These are phyloP conservation scores for Stylosanthes scabra DNA, from an alignment of 331 rosid genomes.

Conservation along the genomic window DNA sequence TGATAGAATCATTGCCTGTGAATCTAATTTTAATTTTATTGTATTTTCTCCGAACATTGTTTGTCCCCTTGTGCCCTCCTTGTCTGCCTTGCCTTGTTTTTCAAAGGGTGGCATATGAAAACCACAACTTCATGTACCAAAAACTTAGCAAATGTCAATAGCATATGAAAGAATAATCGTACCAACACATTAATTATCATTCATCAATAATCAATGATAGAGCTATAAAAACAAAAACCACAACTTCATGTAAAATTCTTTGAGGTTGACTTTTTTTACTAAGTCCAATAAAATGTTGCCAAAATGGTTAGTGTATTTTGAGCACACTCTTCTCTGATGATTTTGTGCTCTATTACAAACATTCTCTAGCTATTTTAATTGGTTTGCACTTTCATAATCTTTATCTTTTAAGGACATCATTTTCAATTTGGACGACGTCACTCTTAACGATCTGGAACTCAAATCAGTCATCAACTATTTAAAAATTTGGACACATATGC, in stretches of 20 bases:
- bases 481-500: too few relatives aligned
- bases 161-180: slow-evolving; percentile 2
- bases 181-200: background rate
- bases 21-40: slow-evolving; percentile 12
- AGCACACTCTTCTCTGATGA: slow-evolving; percentile 11
- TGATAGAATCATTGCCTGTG: slow-evolving; percentile 35
- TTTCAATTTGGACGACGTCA: too few relatives aligned
- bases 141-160: slow-evolving; percentile 20
- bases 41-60: slow-evolving; percentile 38
- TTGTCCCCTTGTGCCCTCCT: slow-evolving; percentile 56
- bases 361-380: slow-evolving; percentile 20
- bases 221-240: slow-evolving; percentile 27
- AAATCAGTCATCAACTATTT: too few relatives aligned
- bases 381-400: too few relatives aligned
- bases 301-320: background rate
- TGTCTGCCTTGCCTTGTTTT: slow-evolving; percentile 44
- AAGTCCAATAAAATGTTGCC: background rate
- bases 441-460: too few relatives aligned
- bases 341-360: background rate
- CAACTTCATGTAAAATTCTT: slow-evolving; percentile 4
- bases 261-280: slow-evolving; percentile 28
- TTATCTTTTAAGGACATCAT: too few relatives aligned
- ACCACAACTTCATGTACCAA: too few relatives aligned
- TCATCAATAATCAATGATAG: slow-evolving; percentile 6
- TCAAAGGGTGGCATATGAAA: slow-evolving; percentile 30